Evolutionary conservation across 2,329 filamentous ascomycete genomes (phyloP).

Genomic region (Colletotrichum truncatum): DNA sequence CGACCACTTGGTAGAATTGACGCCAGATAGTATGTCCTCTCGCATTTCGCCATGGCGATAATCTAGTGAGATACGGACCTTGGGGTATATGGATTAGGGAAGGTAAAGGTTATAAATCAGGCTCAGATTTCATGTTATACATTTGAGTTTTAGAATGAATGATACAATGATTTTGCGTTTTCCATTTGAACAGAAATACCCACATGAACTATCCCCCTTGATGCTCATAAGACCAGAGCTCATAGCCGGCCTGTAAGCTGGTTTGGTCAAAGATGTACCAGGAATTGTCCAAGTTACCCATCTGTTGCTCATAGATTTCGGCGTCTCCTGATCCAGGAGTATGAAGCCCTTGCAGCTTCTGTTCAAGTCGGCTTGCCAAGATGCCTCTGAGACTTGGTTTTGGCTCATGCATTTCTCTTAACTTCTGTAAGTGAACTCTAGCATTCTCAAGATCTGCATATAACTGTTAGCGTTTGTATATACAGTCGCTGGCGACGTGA

Average conservation of each 20-base stretch:
- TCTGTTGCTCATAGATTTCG: slow-evolving; percentile 22
- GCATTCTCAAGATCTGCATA: slow-evolving; percentile 39
- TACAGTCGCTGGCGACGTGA: not conserved
- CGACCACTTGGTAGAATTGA: slow-evolving; percentile 25
- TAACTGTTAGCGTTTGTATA: not conserved
- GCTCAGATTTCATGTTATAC: not conserved
- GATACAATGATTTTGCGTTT: no score
- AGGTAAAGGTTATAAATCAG: no score
- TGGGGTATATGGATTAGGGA: not conserved
- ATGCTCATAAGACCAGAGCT: slow-evolving; percentile 29
- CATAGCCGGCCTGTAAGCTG: slow-evolving; percentile 35
- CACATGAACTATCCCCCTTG: not conserved
- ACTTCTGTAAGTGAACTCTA: slow-evolving; percentile 38
- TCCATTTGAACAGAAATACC: no score
- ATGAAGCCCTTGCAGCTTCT: slow-evolving; percentile 36
- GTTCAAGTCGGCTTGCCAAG: slow-evolving; percentile 36
- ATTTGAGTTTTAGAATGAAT: not conserved
- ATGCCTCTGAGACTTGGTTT: slow-evolving; percentile 36
- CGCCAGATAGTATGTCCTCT: slow-evolving; percentile 33
- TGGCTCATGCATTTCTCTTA: slow-evolving; percentile 39
- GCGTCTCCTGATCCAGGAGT: slow-evolving; percentile 33
- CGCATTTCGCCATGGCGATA: slow-evolving; percentile 24
- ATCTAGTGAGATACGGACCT: not conserved
- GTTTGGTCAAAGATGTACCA: slow-evolving; percentile 40
- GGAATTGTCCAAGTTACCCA: slow-evolving; percentile 32